Percentiles rank a stretch among this genome's conserved stretches.
phyloP scores from a whole-genome alignment of 495 filamentous ascomycete genomes.

The Diplogelasinospora grovesii region DNA sequence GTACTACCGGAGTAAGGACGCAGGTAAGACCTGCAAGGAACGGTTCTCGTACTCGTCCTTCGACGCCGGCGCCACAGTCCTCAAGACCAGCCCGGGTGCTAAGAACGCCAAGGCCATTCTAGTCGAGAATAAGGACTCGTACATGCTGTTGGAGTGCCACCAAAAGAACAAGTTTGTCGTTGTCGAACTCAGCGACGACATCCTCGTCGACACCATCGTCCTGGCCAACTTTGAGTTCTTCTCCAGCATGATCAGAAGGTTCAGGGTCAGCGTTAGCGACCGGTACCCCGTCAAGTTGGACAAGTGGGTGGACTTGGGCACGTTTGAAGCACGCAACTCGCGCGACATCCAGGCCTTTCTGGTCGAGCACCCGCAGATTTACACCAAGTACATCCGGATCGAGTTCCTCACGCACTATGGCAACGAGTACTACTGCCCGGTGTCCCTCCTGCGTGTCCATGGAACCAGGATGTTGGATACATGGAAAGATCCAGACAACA shows the following conservation, averaged over 20 bases:
- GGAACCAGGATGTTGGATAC: slow-evolving; percentile 96
- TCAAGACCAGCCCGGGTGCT: slow-evolving; percentile 79
- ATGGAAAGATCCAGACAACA: slow-evolving; percentile 54
- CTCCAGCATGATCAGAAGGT: slow-evolving; percentile 87
- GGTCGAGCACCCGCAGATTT: slow-evolving; percentile 87
- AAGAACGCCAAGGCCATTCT: slow-evolving; percentile 82
- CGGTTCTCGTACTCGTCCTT: slow-evolving; percentile 96
- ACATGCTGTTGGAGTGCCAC: slow-evolving; percentile 91
- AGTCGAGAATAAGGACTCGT: slow-evolving; percentile 95
- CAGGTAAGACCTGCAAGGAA: slow-evolving; percentile 84
- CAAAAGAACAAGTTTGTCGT: slow-evolving; percentile 88
- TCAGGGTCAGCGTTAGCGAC: slow-evolving; percentile 85
- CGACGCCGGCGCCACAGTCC: slow-evolving; percentile 87
- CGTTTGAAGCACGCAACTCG: slow-evolving; percentile 83
- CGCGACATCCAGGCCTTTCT: slow-evolving; percentile 92
- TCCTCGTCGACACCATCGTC: slow-evolving; percentile 90
- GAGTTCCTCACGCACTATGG: slow-evolving; percentile 94
- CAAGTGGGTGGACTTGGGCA: slow-evolving; percentile 84
- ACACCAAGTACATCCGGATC: slow-evolving; percentile 85
- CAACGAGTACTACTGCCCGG: slow-evolving; percentile 90
- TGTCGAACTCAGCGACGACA: slow-evolving; percentile 81
- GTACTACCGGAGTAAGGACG: slow-evolving; percentile 73
- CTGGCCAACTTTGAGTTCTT: slow-evolving; percentile 99
- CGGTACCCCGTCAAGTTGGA: slow-evolving; percentile 87
- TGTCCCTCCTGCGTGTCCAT: slow-evolving; percentile 86